phyloP scores from a whole-genome alignment of 306 rosid species.

The Boehmeria nivea region DNA sequence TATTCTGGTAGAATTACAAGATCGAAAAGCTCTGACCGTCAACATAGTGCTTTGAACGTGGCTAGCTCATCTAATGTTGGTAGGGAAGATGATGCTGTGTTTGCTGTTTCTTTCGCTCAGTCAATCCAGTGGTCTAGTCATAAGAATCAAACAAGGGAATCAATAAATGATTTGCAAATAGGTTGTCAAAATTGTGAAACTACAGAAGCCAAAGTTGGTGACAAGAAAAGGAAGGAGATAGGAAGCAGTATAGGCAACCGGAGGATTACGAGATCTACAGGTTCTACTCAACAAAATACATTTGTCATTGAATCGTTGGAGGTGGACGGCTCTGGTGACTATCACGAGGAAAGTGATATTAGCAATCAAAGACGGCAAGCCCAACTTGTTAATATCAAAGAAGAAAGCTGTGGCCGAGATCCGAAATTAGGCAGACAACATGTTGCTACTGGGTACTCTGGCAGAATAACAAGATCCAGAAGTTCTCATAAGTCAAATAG shows the following conservation, averaged over 20 bases:
- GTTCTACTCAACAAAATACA: conserved; percentile 21
- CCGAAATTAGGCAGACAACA: too few species aligned
- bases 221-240: conserved; percentile 25
- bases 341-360: too few species aligned
- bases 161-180: conserved; percentile 14
- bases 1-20: conserved; percentile 33
- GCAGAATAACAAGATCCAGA: conserved; percentile 24
- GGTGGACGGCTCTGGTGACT: conserved; percentile 21
- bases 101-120: conserved; percentile 7
- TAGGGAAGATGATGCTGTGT: conserved; percentile 21
- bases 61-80: conserved; percentile 21
- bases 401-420: too few species aligned
- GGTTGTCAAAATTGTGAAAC: conserved; percentile 20
- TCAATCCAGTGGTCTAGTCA: conserved; percentile 19
- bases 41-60: conserved; percentile 27
- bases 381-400: conserved; percentile 17
- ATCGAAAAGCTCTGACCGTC: conserved; percentile 35
- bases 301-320: conserved; percentile 19
- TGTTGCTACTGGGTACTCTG: too few species aligned
- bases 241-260: conserved; percentile 23
- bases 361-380: conserved; percentile 16
- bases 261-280: conserved; percentile 35
- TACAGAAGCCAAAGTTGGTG: conserved; percentile 24
- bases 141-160: conserved; percentile 27
- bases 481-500: conserved; percentile 25